Conservation (phyloP, 805 yeast species). For the Yamadazyma paraphyllophila region DNA sequence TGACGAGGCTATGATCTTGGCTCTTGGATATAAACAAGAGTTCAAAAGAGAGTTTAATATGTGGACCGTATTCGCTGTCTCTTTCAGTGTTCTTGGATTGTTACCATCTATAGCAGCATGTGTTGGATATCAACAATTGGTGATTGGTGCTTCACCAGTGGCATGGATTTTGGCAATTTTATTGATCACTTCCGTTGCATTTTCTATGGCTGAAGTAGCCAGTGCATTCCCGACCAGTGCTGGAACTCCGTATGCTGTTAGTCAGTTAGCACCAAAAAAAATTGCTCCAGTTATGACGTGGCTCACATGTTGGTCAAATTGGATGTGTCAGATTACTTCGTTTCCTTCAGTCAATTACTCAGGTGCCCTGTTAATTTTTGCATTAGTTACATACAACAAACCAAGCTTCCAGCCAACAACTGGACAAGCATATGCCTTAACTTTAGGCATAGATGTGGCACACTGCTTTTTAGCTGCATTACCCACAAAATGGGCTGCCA, state of each 20-base stretch:
- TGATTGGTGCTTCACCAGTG: constrained; percentile 61
- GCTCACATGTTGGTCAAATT: constrained; percentile 64
- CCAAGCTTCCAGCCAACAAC: constrained; percentile 39
- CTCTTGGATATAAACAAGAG: constrained; percentile 64
- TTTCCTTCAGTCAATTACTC: constrained; percentile 60
- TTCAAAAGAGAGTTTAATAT: constrained; percentile 57
- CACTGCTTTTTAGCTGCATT: constrained; percentile 49
- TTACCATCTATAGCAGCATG: constrained; percentile 66
- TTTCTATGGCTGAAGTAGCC: constrained; percentile 63
- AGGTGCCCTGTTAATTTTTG: constrained; percentile 56
- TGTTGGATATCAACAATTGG: constrained; percentile 57
- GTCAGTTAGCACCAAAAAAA: constrained; percentile 57
- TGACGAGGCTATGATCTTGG: constrained; percentile 55
- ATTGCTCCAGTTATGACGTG: constrained; percentile 55
- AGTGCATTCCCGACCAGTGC: constrained; percentile 67
- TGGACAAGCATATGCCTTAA: constrained; percentile 51
- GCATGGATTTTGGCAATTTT: constrained; percentile 58
- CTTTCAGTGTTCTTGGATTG: constrained; percentile 62
- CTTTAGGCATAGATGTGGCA: constrained; percentile 49
- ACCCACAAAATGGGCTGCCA: constrained; percentile 55
- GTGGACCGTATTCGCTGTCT: constrained; percentile 58
- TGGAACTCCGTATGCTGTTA: constrained; percentile 68
- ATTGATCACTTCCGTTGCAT: constrained; percentile 57
- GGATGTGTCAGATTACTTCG: constrained; percentile 62
- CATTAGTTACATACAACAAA: constrained; percentile 43